These are phyloP conservation scores for Pyrus hybrid DNA, from an alignment of 331 rosid genomes.

Conservation along the genomic window DNA sequence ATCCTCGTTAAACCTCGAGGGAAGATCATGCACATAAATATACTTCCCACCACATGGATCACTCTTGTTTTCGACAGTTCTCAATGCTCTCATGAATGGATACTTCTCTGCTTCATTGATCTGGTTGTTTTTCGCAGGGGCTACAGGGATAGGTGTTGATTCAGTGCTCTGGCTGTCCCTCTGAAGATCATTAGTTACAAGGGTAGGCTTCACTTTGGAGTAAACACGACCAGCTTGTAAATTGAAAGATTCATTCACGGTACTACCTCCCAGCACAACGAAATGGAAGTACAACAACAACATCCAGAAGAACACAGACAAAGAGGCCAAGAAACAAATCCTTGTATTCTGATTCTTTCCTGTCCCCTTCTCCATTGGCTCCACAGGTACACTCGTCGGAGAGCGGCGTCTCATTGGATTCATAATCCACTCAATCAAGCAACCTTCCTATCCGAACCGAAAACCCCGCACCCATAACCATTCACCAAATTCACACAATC, in stretches of 20 bases:
- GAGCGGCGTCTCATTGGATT: constrained; percentile 73
- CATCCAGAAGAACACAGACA: constrained; percentile 67
- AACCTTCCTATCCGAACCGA: constrained; percentile 9
- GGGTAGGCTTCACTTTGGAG: constrained; percentile 12
- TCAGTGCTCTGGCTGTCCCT: background rate
- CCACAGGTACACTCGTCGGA: constrained; percentile 36
- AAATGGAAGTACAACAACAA: constrained; percentile 74
- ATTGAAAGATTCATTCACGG: constrained; percentile 22
- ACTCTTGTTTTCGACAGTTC: constrained; percentile 62
- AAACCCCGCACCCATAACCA: background rate
- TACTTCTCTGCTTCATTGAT: constrained; percentile 3
- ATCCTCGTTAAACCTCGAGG: constrained; percentile 80
- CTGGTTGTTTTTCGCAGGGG: background rate
- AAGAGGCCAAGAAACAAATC: constrained; percentile 42
- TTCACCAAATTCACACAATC: background rate
- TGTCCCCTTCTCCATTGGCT: constrained; percentile 67
- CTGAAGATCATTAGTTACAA: background rate
- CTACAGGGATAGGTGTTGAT: background rate
- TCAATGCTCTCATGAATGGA: constrained; percentile 60
- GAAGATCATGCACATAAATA: constrained; percentile 74
- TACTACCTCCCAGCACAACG: constrained; percentile 35
- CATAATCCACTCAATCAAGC: constrained; percentile 14
- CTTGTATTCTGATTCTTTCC: constrained; percentile 54
- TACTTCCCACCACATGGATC: constrained; percentile 97
- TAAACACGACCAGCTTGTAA: constrained; percentile 13